These are phyloP conservation scores for Hansenula sp. DNA, from an alignment of 1,139 yeast species.

Conservation along the genomic window DNA sequence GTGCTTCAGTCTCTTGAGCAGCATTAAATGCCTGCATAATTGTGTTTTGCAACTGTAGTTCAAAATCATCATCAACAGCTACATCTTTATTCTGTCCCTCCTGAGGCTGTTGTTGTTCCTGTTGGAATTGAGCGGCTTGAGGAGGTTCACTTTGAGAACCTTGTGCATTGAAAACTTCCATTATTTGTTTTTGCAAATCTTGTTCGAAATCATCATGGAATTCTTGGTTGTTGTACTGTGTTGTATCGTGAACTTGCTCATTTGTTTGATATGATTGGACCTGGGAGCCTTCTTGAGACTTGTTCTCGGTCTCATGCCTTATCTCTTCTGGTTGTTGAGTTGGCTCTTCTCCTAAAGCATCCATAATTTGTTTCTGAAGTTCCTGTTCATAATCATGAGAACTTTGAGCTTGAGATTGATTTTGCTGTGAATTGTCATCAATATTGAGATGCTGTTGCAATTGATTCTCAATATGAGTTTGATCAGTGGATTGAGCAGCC, in stretches of 20 bases:
- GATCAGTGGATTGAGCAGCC: too few species aligned
- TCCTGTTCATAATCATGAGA: background rate
- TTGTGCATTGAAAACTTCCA: constrained; percentile 12
- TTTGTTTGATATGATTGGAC: too few species aligned
- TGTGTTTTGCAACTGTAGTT: constrained; percentile 17
- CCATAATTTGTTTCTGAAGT: background rate
- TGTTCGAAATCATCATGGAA: constrained; percentile 8
- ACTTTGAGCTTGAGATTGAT: background rate
- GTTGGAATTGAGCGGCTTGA: background rate
- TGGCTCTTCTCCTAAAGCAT: background rate
- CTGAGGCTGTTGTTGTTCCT: background rate
- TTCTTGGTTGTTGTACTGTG: background rate
- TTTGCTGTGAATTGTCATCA: background rate
- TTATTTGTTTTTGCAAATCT: constrained; percentile 15
- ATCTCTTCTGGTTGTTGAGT: background rate
- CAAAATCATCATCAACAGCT: constrained; percentile 11
- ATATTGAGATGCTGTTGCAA: constrained; percentile 5
- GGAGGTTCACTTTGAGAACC: background rate
- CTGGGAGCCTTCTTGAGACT: too few species aligned
- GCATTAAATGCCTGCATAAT: constrained; percentile 19
- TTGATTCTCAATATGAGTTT: constrained; percentile 1
- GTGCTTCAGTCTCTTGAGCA: constrained; percentile 2
- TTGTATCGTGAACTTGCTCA: too few species aligned
- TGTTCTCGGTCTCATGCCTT: background rate
- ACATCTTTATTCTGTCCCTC: background rate